These are phyloP conservation scores for Metschnikowia borealis DNA, from an alignment of 805 yeast species.

Conservation along the genomic window DNA sequence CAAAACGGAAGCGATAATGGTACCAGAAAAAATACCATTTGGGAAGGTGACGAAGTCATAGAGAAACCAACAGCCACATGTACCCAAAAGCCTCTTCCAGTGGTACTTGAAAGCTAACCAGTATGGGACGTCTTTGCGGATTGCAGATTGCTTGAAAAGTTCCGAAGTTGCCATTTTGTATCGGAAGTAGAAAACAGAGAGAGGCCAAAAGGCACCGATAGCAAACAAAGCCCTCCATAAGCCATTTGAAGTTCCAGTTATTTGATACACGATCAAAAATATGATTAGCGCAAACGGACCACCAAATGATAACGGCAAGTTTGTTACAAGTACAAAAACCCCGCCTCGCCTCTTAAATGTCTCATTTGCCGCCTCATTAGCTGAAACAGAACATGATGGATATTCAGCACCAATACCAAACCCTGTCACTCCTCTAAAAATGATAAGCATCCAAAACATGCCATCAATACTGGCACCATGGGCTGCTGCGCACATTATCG, in stretches of 20 bases:
- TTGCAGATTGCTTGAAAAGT: constrained; percentile 61
- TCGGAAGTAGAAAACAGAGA: constrained; percentile 68
- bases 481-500: constrained; percentile 64
- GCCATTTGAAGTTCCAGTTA: constrained; percentile 46
- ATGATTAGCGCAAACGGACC: constrained; percentile 72
- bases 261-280: constrained; percentile 63
- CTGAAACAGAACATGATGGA: constrained; percentile 63
- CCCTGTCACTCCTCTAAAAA: constrained; percentile 73
- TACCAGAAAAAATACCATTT: constrained; percentile 63
- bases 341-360: constrained; percentile 61
- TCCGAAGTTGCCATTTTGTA: constrained; percentile 64
- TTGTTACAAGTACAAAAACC: constrained; percentile 61
- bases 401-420: constrained; percentile 79
- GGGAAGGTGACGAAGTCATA: constrained; percentile 82
- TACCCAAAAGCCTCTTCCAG: constrained; percentile 66
- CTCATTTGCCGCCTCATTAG: constrained; percentile 73
- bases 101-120: constrained; percentile 58
- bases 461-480: constrained; percentile 58
- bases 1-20: constrained; percentile 54
- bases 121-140: constrained; percentile 50
- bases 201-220: constrained; percentile 64
- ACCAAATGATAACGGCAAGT: constrained; percentile 69
- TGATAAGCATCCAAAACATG: constrained; percentile 73
- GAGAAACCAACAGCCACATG: constrained; percentile 74
- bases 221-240: constrained; percentile 71